Percentiles rank a stretch among this genome's conserved stretches.
phyloP scores from a whole-genome alignment of 768 basidiomycete species.

The Leccinum uliginosum region DNA sequence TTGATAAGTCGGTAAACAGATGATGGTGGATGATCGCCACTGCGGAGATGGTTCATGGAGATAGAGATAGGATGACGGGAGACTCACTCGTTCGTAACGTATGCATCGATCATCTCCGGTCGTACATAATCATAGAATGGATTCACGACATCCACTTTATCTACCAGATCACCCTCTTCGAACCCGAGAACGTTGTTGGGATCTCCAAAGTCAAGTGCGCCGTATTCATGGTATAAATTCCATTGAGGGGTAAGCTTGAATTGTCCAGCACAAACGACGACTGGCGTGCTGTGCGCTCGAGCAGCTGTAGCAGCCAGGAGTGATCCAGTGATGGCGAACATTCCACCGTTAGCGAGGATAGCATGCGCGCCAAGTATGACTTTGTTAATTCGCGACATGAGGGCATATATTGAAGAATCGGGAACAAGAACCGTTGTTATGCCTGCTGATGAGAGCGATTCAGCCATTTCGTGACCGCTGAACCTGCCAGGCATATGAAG shows the following conservation, averaged over 20 bases:
- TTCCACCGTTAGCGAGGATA: slow-evolving; percentile 95
- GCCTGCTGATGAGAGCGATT: slow-evolving; percentile 66
- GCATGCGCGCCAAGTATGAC: slow-evolving; percentile 92
- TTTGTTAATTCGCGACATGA: slow-evolving; percentile 97
- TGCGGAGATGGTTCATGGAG: slow-evolving; percentile 29
- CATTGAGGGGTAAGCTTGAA: slow-evolving; percentile 93
- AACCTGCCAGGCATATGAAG: slow-evolving; percentile 45
- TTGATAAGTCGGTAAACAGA: slow-evolving; percentile 90
- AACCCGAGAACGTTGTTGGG: slow-evolving; percentile 67
- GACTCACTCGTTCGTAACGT: slow-evolving; percentile 95
- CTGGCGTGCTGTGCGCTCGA: slow-evolving; percentile 83
- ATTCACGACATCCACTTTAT: slow-evolving; percentile 89
- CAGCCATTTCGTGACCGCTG: slow-evolving; percentile 81
- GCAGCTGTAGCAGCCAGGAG: slow-evolving; percentile 85
- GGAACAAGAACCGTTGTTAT: slow-evolving; percentile 97
- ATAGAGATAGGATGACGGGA: slow-evolving; percentile 6
- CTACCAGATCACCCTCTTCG: slow-evolving; percentile 72
- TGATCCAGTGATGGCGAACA: slow-evolving; percentile 87
- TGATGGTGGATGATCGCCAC: slow-evolving; percentile 94
- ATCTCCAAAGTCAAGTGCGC: slow-evolving; percentile 74
- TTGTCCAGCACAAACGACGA: slow-evolving; percentile 92
- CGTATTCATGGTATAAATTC: slow-evolving; percentile 85
- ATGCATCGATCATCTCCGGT: slow-evolving; percentile 88
- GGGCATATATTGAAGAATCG: slow-evolving; percentile 91
- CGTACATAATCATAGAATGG: slow-evolving; percentile 97